phyloP scores from a whole-genome alignment of 2,329 filamentous ascomycete genomes.

The Plenodomus lindquistii region DNA sequence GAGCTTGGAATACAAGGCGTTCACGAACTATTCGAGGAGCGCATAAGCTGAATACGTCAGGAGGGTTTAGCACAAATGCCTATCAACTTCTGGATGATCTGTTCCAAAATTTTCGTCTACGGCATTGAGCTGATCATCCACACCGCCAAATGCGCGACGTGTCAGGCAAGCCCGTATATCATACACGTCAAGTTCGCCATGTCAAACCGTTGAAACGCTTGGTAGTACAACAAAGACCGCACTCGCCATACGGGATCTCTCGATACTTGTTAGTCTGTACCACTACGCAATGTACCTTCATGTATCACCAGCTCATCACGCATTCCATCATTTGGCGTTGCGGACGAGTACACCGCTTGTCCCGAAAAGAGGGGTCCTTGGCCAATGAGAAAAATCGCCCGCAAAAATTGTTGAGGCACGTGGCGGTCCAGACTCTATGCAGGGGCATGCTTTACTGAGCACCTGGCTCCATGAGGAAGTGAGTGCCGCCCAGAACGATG shows the following conservation, averaged over 20 bases:
- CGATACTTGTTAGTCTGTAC: conserved; percentile 3
- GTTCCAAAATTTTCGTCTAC: no score
- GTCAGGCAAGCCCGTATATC: neutral
- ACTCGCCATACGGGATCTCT: no score
- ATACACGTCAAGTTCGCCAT: neutral
- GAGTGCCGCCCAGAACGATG: conserved; percentile 16
- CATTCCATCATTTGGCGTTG: conserved; percentile 22
- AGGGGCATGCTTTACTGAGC: conserved; percentile 33
- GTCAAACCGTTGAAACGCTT: no score
- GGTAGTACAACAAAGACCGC: no score
- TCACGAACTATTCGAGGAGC: conserved; percentile 72
- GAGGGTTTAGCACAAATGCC: neutral
- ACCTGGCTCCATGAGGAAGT: conserved; percentile 33
- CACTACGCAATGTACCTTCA: conserved; percentile 14
- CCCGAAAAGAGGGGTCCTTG: conserved; percentile 29
- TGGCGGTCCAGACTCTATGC: conserved; percentile 26
- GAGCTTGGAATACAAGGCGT: conserved; percentile 76
- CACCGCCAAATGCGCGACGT: neutral
- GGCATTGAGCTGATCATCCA: neutral
- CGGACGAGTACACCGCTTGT: conserved; percentile 31
- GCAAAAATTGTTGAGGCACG: conserved; percentile 31
- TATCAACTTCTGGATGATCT: no score
- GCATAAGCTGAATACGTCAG: conserved; percentile 52
- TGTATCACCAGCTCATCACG: conserved; percentile 37
- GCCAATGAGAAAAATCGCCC: conserved; percentile 31